Percentiles rank a stretch among this genome's conserved stretches.
Conservation (phyloP, 768 basidiomycete species). For the Rhodotorula diobovata region DNA sequence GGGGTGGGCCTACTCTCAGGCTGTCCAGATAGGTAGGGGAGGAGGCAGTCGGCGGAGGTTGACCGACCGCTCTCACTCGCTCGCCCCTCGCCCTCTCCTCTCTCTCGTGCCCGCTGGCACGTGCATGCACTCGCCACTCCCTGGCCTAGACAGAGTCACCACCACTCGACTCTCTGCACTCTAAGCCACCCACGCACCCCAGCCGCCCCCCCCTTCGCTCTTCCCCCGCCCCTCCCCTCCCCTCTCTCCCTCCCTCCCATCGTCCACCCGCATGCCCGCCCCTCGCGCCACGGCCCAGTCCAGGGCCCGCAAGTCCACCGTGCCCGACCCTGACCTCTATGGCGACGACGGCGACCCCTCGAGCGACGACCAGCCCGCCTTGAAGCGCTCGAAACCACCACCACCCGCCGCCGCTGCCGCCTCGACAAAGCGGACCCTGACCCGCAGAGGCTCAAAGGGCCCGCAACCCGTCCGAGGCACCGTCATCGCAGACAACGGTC, state of each 20-base stretch:
- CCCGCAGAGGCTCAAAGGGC: background rate
- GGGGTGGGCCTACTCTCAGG: too few species aligned
- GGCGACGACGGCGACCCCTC: constrained; percentile 14
- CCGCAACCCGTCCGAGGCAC: constrained; percentile 1
- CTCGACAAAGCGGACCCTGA: constrained; percentile 6
- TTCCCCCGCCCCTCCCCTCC: background rate
- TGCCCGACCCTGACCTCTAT: constrained; percentile 29
- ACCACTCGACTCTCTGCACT: too few species aligned
- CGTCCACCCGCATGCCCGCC: constrained; percentile 8
- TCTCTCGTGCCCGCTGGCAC: too few species aligned
- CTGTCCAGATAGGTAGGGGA: too few species aligned
- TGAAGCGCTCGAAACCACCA: background rate
- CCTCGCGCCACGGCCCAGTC: constrained; percentile 11
- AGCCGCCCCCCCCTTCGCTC: too few species aligned
- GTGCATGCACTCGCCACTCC: too few species aligned
- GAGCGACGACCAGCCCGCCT: constrained; percentile 11
- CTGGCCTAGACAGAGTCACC: too few species aligned
- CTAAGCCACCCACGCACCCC: too few species aligned
- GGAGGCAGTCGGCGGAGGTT: too few species aligned
- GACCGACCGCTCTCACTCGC: too few species aligned
- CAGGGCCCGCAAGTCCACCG: constrained; percentile 16
- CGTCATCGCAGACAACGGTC: constrained; percentile 6
- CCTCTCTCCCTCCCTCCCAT: background rate
- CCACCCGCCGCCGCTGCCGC: background rate
- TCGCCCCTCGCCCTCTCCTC: too few species aligned